phyloP scores from a whole-genome alignment of 2,329 filamentous ascomycete genomes.

The Colletotrichum spinosum region DNA sequence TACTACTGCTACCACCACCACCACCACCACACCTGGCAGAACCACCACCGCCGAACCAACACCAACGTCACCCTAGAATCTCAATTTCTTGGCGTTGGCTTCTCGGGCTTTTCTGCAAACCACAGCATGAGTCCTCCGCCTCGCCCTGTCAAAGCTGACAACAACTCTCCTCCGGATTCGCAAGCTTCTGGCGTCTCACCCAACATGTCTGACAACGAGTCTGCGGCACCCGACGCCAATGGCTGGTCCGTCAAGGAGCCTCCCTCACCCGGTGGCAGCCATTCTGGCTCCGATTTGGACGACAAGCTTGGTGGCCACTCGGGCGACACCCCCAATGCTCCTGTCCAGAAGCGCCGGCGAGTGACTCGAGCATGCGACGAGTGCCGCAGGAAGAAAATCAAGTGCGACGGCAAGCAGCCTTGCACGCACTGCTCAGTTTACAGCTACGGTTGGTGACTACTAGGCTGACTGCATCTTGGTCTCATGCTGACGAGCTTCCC shows the following conservation, averaged over 20 bases:
- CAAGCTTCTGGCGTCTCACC: slow-evolving; percentile 43
- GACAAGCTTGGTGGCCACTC: slow-evolving; percentile 42
- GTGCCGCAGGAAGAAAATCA: slow-evolving; percentile 87
- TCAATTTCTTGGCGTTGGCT: slow-evolving; percentile 4
- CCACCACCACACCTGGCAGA: not conserved
- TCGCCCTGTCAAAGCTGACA: slow-evolving; percentile 36
- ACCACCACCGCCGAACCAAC: slow-evolving; percentile 32
- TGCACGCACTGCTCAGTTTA: slow-evolving; percentile 98
- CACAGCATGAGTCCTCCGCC: slow-evolving; percentile 36
- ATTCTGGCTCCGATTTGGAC: slow-evolving; percentile 56
- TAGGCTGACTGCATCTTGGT: not conserved
- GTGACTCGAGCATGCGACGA: slow-evolving; percentile 87
- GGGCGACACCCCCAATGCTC: slow-evolving; percentile 57
- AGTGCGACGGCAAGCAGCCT: slow-evolving; percentile 87
- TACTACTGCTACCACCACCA: not conserved
- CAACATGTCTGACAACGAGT: slow-evolving; percentile 59
- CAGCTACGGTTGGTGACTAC: slow-evolving; percentile 83
- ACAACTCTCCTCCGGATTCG: slow-evolving; percentile 30
- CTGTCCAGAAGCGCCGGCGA: slow-evolving; percentile 80
- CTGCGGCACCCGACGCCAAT: slow-evolving; percentile 47
- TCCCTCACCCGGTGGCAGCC: slow-evolving; percentile 57
- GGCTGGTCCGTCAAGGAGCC: slow-evolving; percentile 50
- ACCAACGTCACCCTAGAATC: slow-evolving; percentile 34
- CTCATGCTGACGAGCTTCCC: slow-evolving; percentile 40
- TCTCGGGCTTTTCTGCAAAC: slow-evolving; percentile 18